phyloP scores from a whole-genome alignment of 352 stramenopile genomes.

The Globisporangium iwayamae region DNA sequence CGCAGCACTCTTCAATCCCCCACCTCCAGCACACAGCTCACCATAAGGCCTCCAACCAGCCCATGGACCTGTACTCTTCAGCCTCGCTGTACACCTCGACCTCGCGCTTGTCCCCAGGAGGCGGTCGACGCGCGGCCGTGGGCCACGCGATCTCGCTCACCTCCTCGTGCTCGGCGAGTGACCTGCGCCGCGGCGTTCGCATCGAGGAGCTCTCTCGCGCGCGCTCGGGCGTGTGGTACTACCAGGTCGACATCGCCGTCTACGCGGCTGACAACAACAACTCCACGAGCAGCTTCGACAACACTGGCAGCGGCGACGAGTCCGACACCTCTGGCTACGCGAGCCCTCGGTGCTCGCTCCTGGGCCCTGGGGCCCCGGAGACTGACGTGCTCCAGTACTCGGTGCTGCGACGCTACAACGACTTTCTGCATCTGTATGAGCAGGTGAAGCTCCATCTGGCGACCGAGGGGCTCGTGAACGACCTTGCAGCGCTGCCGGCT shows the following conservation, averaged over 20 bases:
- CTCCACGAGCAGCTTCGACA: conserved; percentile 12
- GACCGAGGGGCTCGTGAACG: conserved; percentile 14
- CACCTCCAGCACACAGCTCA: not conserved
- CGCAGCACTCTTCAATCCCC: not conserved
- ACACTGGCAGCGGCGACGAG: conserved; percentile 18
- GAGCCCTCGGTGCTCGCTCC: conserved; percentile 9
- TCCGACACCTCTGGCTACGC: conserved; percentile 10
- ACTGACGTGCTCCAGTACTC: conserved; percentile 48
- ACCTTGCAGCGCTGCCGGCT: conserved; percentile 23
- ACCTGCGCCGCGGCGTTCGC: conserved; percentile 15
- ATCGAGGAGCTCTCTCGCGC: conserved; percentile 52
- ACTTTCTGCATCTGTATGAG: conserved; percentile 58
- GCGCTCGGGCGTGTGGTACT: conserved; percentile 59
- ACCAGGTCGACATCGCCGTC: conserved; percentile 56
- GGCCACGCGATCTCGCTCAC: not conserved
- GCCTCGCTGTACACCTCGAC: not conserved
- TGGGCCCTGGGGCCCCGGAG: not conserved
- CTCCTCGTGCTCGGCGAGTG: not conserved
- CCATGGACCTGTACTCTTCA: conserved; percentile 2
- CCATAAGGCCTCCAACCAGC: not conserved
- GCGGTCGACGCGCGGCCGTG: not conserved
- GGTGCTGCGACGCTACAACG: conserved; percentile 60
- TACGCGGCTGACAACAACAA: conserved; percentile 18
- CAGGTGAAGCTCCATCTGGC: conserved; percentile 29
- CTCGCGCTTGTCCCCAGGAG: not conserved